Evolutionary conservation across 306 rosid genomes (phyloP).

Genomic region (Pterocarpus santalinus): DNA sequence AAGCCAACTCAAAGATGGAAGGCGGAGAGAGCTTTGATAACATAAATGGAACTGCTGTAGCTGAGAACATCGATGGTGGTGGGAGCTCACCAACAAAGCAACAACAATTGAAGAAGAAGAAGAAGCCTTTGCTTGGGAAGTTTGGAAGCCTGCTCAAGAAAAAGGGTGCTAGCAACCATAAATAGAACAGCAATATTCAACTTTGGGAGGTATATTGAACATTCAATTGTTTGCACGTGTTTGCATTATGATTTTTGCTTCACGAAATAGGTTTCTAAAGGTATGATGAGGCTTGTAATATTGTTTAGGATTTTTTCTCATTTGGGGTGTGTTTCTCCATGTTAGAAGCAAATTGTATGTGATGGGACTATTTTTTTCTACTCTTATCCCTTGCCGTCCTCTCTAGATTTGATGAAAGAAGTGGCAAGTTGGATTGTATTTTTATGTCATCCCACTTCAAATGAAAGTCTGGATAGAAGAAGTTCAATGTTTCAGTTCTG

Average conservation of each 20-base stretch:
- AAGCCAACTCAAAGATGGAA: conserved; percentile 72
- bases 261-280: conserved; percentile 59
- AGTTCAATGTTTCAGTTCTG: conserved; percentile 32
- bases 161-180: conserved; percentile 73
- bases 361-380: conserved; percentile 15
- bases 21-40: conserved; percentile 68
- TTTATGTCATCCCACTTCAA: conserved; percentile 40
- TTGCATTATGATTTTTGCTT: conserved; percentile 63
- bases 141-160: conserved; percentile 96
- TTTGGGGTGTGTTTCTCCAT: conserved; percentile 49
- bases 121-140: conserved; percentile 88
- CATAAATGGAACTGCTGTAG: conserved; percentile 65
- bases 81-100: conserved; percentile 69
- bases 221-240: conserved; percentile 62
- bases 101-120: conserved; percentile 85
- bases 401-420: conserved; percentile 34
- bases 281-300: conserved; percentile 68
- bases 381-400: conserved; percentile 40
- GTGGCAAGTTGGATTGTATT: conserved; percentile 49
- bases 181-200: conserved; percentile 58
- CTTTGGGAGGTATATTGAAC: conserved; percentile 55
- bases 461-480: conserved; percentile 38
- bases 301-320: conserved; percentile 48
- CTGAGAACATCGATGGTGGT: conserved; percentile 62
- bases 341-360: conserved; percentile 50